phyloP scores from a whole-genome alignment of 805 yeast genomes.

The Kodamaea neixiangensis region DNA sequence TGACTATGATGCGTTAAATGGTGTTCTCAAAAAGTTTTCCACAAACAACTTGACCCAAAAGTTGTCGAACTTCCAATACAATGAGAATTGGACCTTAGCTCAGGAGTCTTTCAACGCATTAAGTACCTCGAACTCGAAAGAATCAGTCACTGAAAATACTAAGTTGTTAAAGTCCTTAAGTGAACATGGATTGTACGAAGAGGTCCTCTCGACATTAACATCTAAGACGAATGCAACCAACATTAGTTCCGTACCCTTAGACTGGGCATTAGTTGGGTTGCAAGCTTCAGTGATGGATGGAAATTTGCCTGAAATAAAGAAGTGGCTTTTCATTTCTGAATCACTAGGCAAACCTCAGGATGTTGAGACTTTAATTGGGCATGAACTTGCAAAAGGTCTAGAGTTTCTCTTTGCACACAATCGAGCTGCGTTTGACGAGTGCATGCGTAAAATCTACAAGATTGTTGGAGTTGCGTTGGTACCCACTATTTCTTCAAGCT shows the following conservation, averaged over 20 bases:
- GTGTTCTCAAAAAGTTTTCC: conserved; percentile 73
- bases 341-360: conserved; percentile 40
- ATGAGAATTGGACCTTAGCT: conserved; percentile 84
- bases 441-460: conserved; percentile 52
- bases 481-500: conserved; percentile 38
- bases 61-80: conserved; percentile 76
- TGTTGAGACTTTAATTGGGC: conserved; percentile 57
- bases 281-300: conserved; percentile 75
- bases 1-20: conserved; percentile 88
- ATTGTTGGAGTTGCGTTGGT: conserved; percentile 62
- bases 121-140: conserved; percentile 43
- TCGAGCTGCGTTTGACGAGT: conserved; percentile 31
- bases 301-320: conserved; percentile 45
- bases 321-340: conserved; percentile 63
- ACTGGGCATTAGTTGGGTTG: conserved; percentile 68
- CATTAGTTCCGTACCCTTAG: conserved; percentile 34
- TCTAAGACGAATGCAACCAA: conserved; percentile 23
- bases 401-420: conserved; percentile 42
- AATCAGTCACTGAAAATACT: conserved; percentile 33
- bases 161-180: conserved; percentile 68
- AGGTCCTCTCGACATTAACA: conserved; percentile 55
- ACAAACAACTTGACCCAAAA: conserved; percentile 72
- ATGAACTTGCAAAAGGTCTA: conserved; percentile 67
- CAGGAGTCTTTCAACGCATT: conserved; percentile 79
- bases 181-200: conserved; percentile 75